These are phyloP conservation scores for Pichia sp. DNA, from an alignment of 1,139 yeast species.

Conservation along the genomic window DNA sequence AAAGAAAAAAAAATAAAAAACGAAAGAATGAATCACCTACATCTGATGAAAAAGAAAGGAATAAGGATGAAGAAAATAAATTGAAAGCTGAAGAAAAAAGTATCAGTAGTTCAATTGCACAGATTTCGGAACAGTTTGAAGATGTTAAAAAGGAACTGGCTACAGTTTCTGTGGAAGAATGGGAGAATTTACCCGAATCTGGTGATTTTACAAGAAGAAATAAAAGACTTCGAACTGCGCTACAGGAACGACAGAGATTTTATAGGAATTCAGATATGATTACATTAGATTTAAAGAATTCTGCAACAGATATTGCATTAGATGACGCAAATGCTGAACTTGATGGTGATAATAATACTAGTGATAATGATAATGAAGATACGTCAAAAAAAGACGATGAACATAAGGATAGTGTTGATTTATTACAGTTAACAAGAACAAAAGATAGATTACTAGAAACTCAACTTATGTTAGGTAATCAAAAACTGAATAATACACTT, in stretches of 20 bases:
- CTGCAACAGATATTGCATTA: slow-evolving; percentile 22
- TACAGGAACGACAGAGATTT: slow-evolving; percentile 58
- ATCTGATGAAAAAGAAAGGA: neutral
- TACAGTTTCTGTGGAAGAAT: slow-evolving; percentile 58
- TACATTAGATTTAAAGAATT: slow-evolving; percentile 32
- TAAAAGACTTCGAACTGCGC: slow-evolving; percentile 61
- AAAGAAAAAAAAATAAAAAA: slow-evolving; percentile 10
- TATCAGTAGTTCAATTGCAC: slow-evolving; percentile 27
- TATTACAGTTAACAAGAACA: slow-evolving; percentile 46
- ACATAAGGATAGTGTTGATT: slow-evolving; percentile 32
- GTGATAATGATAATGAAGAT: neutral
- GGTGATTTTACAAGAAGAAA: slow-evolving; percentile 80
- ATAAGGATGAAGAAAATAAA: slow-evolving; percentile 1
- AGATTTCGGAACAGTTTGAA: slow-evolving; percentile 38
- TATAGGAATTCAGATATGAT: slow-evolving; percentile 83
- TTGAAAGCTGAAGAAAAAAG: slow-evolving; percentile 3
- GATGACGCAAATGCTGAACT: slow-evolving; percentile 15
- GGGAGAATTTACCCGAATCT: slow-evolving; percentile 83
- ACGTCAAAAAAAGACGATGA: too few species aligned
- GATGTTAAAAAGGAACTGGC: slow-evolving; percentile 61
- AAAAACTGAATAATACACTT: slow-evolving; percentile 5
- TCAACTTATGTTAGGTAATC: slow-evolving; percentile 34
- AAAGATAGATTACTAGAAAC: slow-evolving; percentile 46
- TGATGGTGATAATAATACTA: slow-evolving; percentile 31
- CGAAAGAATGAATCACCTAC: slow-evolving; percentile 1